Percentiles rank a stretch among this genome's conserved stretches.
Conservation (phyloP, 2,329 filamentous ascomycete genomes). For the Lojkania enalia region DNA sequence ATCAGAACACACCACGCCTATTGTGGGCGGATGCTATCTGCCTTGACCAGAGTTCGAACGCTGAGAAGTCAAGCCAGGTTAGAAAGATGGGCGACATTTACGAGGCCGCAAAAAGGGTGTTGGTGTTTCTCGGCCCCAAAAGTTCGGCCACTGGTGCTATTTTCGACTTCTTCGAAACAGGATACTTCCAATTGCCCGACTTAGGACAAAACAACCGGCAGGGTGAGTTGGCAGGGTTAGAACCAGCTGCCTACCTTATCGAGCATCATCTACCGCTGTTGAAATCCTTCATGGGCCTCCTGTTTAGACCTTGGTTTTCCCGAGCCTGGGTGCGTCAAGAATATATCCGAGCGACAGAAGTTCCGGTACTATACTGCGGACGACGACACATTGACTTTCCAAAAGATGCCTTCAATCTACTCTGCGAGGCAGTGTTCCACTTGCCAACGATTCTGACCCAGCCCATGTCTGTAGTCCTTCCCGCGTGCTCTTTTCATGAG, state of each 20-base stretch:
- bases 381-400: conserved; percentile 4
- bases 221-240: neutral
- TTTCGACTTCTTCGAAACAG: conserved; percentile 7
- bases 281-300: conserved; percentile 5
- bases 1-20: neutral
- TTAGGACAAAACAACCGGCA: neutral
- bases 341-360: conserved; percentile 7
- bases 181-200: conserved; percentile 4
- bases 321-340: conserved; percentile 6
- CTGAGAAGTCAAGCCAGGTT: conserved; percentile 11
- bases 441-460: conserved; percentile 5
- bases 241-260: conserved; percentile 2
- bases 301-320: conserved; percentile 7
- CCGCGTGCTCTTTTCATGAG: neutral
- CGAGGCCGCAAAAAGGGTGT: conserved; percentile 4
- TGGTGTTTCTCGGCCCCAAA: conserved; percentile 13
- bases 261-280: conserved; percentile 5
- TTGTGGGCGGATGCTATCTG: conserved; percentile 18
- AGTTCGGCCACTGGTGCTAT: conserved; percentile 1
- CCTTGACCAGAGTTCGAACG: conserved; percentile 12
- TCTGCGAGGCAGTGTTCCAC: conserved; percentile 6
- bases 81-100: conserved; percentile 14
- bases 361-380: conserved; percentile 2
- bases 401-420: conserved; percentile 3
- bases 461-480: conserved; percentile 5